Evolutionary conservation across 2,329 filamentous ascomycete genomes (phyloP).

Genomic region (Fusarium clavum): DNA sequence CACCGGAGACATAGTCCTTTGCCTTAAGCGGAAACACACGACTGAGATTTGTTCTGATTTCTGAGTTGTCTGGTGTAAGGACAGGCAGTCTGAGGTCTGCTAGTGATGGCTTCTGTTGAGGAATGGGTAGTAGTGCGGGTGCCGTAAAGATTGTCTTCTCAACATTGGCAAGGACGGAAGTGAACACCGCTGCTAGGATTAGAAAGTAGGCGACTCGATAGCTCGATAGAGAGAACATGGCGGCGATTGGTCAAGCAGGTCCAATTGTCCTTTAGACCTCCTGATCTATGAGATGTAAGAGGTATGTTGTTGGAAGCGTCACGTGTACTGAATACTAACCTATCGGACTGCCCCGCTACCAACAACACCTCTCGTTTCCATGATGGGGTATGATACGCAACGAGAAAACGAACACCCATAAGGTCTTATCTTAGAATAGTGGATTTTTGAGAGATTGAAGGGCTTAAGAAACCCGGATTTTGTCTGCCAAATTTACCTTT

Average conservation of each 20-base stretch:
- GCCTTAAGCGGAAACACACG: slow-evolving; percentile 73
- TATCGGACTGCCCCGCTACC: slow-evolving; percentile 13
- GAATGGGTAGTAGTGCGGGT: slow-evolving; percentile 68
- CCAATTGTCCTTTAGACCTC: not conserved
- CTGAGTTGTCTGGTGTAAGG: slow-evolving; percentile 68
- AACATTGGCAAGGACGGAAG: slow-evolving; percentile 72
- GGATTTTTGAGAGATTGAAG: not conserved
- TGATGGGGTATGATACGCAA: not conserved
- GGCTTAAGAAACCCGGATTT: not conserved
- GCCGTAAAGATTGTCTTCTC: slow-evolving; percentile 92
- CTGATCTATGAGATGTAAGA: not conserved
- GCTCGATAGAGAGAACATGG: slow-evolving; percentile 15
- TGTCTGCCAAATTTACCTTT: not conserved
- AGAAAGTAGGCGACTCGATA: slow-evolving; percentile 4
- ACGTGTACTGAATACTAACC: slow-evolving; percentile 10
- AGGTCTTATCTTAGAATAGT: not conserved
- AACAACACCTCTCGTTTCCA: not conserved
- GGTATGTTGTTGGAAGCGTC: slow-evolving; percentile 11
- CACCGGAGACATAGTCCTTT: slow-evolving; percentile 61
- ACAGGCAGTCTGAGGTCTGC: slow-evolving; percentile 71
- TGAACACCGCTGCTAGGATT: slow-evolving; percentile 23
- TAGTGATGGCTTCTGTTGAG: slow-evolving; percentile 53
- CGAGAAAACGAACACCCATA: not conserved
- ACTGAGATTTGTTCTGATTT: slow-evolving; percentile 72
- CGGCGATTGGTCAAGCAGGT: not conserved